Evolutionary conservation across 179 eudicot genomes (phyloP).

Genomic region (Vitellaria paradoxa): DNA sequence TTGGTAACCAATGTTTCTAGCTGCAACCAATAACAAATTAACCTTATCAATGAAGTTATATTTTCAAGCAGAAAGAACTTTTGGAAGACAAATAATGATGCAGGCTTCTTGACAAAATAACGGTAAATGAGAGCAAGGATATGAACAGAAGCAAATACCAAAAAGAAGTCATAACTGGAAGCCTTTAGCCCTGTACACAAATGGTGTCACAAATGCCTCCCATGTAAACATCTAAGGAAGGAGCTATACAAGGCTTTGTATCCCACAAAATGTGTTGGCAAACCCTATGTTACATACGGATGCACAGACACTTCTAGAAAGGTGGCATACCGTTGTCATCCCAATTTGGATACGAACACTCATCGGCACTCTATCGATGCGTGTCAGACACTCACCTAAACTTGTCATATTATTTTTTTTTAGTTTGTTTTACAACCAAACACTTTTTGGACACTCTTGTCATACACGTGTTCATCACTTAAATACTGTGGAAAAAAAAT

Average conservation of each 20-base stretch:
- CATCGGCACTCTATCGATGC: too few relatives aligned
- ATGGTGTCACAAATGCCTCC: not conserved
- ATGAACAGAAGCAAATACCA: not conserved
- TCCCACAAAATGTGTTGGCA: not conserved
- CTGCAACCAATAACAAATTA: conserved; percentile 38
- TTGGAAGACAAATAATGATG: not conserved
- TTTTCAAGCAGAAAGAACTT: conserved; percentile 1
- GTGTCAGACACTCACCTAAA: too few relatives aligned
- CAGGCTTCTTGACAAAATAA: not conserved
- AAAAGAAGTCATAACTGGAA: not conserved
- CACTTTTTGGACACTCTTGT: too few relatives aligned
- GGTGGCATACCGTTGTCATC: too few relatives aligned
- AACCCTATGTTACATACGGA: too few relatives aligned
- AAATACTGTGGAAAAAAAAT: too few relatives aligned
- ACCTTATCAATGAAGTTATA: conserved; percentile 7
- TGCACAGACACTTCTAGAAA: too few relatives aligned
- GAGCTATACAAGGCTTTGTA: not conserved
- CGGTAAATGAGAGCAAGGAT: not conserved
- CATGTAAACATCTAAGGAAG: not conserved
- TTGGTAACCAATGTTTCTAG: conserved; percentile 57
- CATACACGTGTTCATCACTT: too few relatives aligned
- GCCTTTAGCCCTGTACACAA: not conserved
- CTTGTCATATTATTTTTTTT: too few relatives aligned
- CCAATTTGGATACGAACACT: too few relatives aligned
- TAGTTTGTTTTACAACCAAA: too few relatives aligned